Evolutionary conservation across 495 filamentous ascomycete genomes (phyloP).

Genomic region (Tuber umbilicatum): DNA sequence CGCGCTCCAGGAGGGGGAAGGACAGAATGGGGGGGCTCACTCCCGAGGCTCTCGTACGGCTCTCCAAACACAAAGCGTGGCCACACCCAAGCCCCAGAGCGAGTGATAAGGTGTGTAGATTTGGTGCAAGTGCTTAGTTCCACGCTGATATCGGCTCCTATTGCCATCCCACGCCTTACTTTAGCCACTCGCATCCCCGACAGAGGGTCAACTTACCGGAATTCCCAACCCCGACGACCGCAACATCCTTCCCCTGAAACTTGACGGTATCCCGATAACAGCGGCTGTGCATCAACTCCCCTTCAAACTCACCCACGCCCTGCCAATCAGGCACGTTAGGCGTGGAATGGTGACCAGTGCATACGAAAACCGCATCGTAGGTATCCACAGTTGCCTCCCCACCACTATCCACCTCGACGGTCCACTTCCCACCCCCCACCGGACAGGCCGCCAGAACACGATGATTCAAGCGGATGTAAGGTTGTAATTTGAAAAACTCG

Average conservation of each 20-base stretch:
- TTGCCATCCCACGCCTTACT: neutral
- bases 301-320: constrained; percentile 27
- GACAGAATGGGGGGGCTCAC: constrained; percentile 3
- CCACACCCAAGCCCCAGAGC: constrained; percentile 30
- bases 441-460: constrained; percentile 21
- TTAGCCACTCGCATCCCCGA: constrained; percentile 6
- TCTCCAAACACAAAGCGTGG: constrained; percentile 23
- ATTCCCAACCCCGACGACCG: constrained; percentile 40
- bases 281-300: constrained; percentile 41
- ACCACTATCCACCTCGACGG: constrained; percentile 13
- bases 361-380: constrained; percentile 41
- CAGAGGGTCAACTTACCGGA: constrained; percentile 30
- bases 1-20: neutral
- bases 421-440: constrained; percentile 12
- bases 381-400: constrained; percentile 14
- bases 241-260: constrained; percentile 41
- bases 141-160: constrained; percentile 25
- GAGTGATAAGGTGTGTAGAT: constrained; percentile 25
- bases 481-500: constrained; percentile 29
- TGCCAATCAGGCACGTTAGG: constrained; percentile 38
- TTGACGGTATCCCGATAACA: constrained; percentile 35
- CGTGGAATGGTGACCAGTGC: constrained; percentile 37
- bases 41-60: constrained; percentile 16
- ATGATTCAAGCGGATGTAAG: constrained; percentile 31
- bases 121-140: constrained; percentile 18